Conservation (phyloP, 169 alveolate species). For the Cryptosporidium baileyi region DNA sequence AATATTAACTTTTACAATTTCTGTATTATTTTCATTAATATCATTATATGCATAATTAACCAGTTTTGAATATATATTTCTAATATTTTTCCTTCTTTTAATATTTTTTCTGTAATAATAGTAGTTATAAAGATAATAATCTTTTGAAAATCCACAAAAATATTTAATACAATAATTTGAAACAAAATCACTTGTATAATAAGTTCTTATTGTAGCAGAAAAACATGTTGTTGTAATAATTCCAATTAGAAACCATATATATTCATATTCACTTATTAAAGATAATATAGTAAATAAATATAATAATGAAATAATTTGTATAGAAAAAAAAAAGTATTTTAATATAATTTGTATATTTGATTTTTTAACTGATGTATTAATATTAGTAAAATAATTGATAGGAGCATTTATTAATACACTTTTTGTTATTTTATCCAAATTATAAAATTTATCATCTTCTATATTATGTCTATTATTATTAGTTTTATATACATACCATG, state of each 20-base stretch:
- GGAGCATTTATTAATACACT: slow-evolving; percentile 25
- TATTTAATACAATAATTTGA: slow-evolving; percentile 24
- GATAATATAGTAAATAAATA: slow-evolving; percentile 14
- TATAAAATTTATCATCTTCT: neutral
- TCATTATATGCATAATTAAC: neutral
- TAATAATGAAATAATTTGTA: neutral
- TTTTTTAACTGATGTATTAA: neutral
- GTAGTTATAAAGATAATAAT: slow-evolving; percentile 25
- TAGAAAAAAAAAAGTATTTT: neutral
- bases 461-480: neutral
- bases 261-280: slow-evolving; percentile 22
- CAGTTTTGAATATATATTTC: slow-evolving; percentile 35
- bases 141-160: slow-evolving; percentile 61
- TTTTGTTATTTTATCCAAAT: neutral
- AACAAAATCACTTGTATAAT: slow-evolving; percentile 28
- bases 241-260: slow-evolving; percentile 44
- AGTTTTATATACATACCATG: slow-evolving; percentile 50
- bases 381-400: neutral
- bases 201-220: slow-evolving; percentile 6
- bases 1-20: too few relatives aligned
- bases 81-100: neutral
- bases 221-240: neutral
- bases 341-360: neutral
- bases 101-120: slow-evolving; percentile 20
- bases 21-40: too few relatives aligned